Percentiles rank a stretch among this genome's conserved stretches.
Evolutionary conservation across 805 yeast species (phyloP).

Genomic region (Yamadazyma paraphyllophila): DNA sequence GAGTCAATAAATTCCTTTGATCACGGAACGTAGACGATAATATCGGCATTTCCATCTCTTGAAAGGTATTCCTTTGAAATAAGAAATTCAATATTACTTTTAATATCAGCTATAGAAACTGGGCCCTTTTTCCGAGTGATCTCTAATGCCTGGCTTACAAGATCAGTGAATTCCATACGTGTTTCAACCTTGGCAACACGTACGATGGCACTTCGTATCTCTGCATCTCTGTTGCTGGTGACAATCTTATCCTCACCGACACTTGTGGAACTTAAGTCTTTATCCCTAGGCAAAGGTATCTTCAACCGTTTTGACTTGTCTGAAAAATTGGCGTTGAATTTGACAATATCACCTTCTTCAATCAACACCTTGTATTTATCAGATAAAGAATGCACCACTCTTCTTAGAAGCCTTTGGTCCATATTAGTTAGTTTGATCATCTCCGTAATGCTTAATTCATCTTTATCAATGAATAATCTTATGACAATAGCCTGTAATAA

Average conservation of each 20-base stretch:
- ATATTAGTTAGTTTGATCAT: conserved; percentile 30
- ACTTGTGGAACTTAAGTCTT: conserved; percentile 8
- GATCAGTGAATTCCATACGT: conserved; percentile 21
- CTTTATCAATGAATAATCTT: conserved; percentile 32
- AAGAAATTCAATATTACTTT: conserved; percentile 33
- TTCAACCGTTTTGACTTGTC: conserved; percentile 28
- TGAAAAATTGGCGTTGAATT: conserved; percentile 23
- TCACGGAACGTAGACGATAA: neutral
- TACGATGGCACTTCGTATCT: conserved; percentile 26
- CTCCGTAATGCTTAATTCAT: conserved; percentile 19
- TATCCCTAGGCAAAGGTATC: conserved; percentile 29
- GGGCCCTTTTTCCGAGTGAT: conserved; percentile 22
- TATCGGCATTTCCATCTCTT: conserved; percentile 16
- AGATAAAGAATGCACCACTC: conserved; percentile 28
- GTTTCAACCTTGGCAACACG: conserved; percentile 32
- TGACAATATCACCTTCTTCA: conserved; percentile 12
- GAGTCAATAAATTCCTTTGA: neutral
- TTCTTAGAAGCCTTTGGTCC: conserved; percentile 26
- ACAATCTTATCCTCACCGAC: conserved; percentile 11
- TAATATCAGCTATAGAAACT: conserved; percentile 28
- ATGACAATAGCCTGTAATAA: conserved; percentile 45
- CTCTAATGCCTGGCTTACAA: conserved; percentile 27
- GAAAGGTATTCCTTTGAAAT: conserved; percentile 33
- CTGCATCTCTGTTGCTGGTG: conserved; percentile 25
- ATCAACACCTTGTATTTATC: conserved; percentile 31